Evolutionary conservation across 176 grass and related monocot genomes (phyloP), one percentile per base, ranked within the genome.

Genomic region (Oryza meyeriana): DNA sequence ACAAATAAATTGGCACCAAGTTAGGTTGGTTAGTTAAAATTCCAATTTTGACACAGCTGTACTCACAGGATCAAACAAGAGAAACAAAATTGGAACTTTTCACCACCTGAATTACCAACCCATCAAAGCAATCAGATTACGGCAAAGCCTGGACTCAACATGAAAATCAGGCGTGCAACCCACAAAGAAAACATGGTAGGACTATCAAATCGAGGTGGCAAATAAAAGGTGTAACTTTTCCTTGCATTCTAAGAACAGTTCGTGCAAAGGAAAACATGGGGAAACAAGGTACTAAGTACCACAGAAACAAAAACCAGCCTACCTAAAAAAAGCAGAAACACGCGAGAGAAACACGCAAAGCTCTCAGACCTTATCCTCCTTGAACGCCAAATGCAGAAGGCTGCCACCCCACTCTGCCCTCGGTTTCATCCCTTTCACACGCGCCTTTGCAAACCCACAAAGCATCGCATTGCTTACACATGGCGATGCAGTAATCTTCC

Each of bases 261-360:
- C 8, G 24, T 66, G n/a, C 28, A 61, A 61, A 66, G 44, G 8
- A 47, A 20, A 24, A 44, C 27, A 34, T 11, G 20, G 12, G 47
- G 48, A 29, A 52, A 61, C 41, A 16, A 59, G 22, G 55, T 25
- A 10, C n/a, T 41, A 48, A 47, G 58, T 36, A 74, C 39, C 64
- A 24, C 27, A 11, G 57, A 20, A 65, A 44, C 8, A 22, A 36
- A 61, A 71, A 59, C n/a, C 11, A 72, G 11, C 2, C 39, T 40
- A 34, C 79, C 79, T 82, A 82, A 90, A 79, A 61, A 62, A 86
- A 86, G 84, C 38, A 86, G 79, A 73, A 59, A 39, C 66, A 1
- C 1, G 8, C 35, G 79, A 86, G 88, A 47, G 79, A 82, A 69
- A 34, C 88, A 82, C 83, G 83, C 83, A 86, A 90, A 83, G 88